Evolutionary conservation across 306 rosid species (phyloP).

Genomic region (Macrotyloma uniflorum): DNA sequence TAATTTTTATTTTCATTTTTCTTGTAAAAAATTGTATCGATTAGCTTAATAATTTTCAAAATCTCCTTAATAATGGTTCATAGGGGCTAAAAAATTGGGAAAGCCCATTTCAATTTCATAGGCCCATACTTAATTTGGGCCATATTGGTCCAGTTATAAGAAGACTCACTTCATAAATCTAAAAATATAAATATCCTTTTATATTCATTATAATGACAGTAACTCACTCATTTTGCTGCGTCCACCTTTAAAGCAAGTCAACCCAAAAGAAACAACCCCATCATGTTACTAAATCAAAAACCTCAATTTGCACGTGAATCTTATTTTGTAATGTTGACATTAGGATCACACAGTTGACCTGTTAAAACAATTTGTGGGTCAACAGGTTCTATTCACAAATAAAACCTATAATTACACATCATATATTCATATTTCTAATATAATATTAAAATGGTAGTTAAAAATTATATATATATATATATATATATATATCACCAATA

Average conservation of each 20-base stretch:
- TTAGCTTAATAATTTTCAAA: background rate
- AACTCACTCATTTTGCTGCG: background rate
- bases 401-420: too few species aligned
- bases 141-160: background rate
- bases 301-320: constrained; percentile 1
- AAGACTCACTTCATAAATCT: too few species aligned
- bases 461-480: too few species aligned
- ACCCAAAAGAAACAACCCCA: background rate
- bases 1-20: too few species aligned
- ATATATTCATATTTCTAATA: too few species aligned
- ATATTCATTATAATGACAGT: background rate
- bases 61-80: background rate
- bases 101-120: background rate
- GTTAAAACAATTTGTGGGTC: background rate
- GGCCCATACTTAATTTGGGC: background rate
- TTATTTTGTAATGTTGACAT: background rate
- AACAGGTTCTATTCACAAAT: background rate
- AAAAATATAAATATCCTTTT: too few species aligned
- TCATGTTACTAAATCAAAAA: background rate
- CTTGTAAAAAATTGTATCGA: background rate
- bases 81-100: background rate
- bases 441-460: too few species aligned
- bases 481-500: too few species aligned
- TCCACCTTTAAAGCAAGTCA: constrained; percentile 2
- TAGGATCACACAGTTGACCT: background rate